Evolutionary conservation across 768 basidiomycete genomes (phyloP).

Genomic region (Boletellus ananiceps): DNA sequence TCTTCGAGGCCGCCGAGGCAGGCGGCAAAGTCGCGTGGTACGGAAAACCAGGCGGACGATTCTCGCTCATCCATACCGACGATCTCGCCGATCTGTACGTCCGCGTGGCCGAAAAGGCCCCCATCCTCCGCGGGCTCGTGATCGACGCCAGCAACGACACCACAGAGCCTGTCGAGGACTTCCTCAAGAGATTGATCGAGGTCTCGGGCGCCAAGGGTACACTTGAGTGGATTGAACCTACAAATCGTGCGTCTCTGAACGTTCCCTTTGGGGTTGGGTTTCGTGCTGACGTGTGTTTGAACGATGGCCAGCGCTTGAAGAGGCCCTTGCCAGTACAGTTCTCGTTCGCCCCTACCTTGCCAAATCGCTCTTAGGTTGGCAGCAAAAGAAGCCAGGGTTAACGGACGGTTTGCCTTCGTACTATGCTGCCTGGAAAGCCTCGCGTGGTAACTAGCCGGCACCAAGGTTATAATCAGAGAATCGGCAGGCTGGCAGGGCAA

Average conservation of each 20-base stretch:
- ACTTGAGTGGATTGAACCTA: constrained; percentile 18
- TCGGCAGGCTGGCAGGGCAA: too few species aligned
- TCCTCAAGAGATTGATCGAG: constrained; percentile 23
- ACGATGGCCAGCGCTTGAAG: constrained; percentile 17
- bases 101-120: constrained; percentile 30
- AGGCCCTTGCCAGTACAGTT: constrained; percentile 18
- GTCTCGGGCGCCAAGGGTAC: constrained; percentile 27
- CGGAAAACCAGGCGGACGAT: constrained; percentile 26
- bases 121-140: constrained; percentile 25
- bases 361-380: constrained; percentile 32
- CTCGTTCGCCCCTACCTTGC: constrained; percentile 24
- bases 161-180: constrained; percentile 28
- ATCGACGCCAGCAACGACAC: constrained; percentile 30
- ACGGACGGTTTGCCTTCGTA: constrained; percentile 32
- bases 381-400: constrained; percentile 28
- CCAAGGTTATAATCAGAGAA: too few species aligned
- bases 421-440: constrained; percentile 23
- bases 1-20: constrained; percentile 23
- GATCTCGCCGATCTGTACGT: constrained; percentile 35
- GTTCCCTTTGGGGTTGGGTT: not conserved
- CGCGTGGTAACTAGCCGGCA: constrained; percentile 3
- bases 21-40: constrained; percentile 20
- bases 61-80: constrained; percentile 29
- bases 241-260: constrained; percentile 18
- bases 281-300: not conserved